Evolutionary conservation across 2,329 filamentous ascomycete genomes (phyloP), one percentile per base, ranked within the genome.

Genomic region (Diaporthe destruens): DNA sequence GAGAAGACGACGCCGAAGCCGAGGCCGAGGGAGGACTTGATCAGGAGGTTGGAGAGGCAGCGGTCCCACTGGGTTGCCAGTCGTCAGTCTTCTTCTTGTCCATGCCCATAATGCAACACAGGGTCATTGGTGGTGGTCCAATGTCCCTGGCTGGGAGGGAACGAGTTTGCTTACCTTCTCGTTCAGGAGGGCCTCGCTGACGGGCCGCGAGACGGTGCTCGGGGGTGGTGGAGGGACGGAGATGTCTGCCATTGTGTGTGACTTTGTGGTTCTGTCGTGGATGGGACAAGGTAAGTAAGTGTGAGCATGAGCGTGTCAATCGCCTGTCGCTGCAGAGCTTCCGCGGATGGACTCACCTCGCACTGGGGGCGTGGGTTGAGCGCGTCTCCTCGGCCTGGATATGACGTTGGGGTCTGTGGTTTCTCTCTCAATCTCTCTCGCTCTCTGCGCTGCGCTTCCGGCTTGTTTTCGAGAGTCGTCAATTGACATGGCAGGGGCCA

Each of bases 1-100:
- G 96, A 98, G 88, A 99, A 98, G 85, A 99, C 94, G 83, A 99
- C 93, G 82, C 96, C 96, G 86, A 99, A 99, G 78, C 93, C 94
- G 82, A 98, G 93, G 80, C 96, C 96, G 84, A 99, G 93, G 71
- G 94, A 92, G 77, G 96, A 98, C 85, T 97, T 95, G 88, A 99
- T 97, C 82, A 99, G 91, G 84, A 98, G 91, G 81, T 97, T 98
- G 79, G 96, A 98, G 79, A 99, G 92, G 85, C 96, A 98, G 86
- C 94, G 96, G 84, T 99, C 96, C 96, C 96, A 99, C 96, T 99
- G 20, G 29, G 29, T 29, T 29, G 29, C 29, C 29, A 5, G 36
- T 42, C 3, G 70, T 74, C 39, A 72, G 72, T 29, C 20, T 53
- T 61, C 32, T 16, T 12, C 9, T 11, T 32, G 6, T 20, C 6